Conservation (phyloP, 208 protist species). For the Acanthamoeba sp. region DNA sequence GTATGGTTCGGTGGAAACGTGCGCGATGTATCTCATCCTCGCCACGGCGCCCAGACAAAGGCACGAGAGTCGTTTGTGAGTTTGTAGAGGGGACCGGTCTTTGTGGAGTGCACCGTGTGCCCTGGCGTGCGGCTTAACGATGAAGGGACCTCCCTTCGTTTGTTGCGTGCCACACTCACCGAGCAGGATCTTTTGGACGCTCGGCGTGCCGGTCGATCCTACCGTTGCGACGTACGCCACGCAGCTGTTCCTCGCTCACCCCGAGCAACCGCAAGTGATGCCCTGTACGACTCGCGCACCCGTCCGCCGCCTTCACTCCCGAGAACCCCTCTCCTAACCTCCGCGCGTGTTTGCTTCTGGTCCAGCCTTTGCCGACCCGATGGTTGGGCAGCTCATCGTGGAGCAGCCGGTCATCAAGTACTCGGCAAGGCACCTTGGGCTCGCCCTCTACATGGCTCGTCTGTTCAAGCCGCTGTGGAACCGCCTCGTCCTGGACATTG, state of each 20-base stretch:
- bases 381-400: conserved; percentile 1
- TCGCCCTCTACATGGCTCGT: conserved; percentile 39
- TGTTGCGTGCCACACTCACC: not conserved
- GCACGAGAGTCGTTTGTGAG: no score
- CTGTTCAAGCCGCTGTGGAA: conserved; percentile 63
- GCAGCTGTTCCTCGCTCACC: not conserved
- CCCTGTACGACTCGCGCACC: no score
- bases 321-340: not conserved
- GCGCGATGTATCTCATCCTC: conserved; percentile 67
- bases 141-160: no score
- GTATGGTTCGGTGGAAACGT: not conserved
- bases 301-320: no score
- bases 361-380: not conserved
- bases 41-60: conserved; percentile 6
- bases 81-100: no score
- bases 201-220: not conserved
- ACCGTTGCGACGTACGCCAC: not conserved
- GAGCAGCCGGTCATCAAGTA: not conserved
- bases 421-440: not conserved
- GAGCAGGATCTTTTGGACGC: not conserved
- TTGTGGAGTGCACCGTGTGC: no score
- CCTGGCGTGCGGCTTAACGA: no score
- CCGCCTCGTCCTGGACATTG: not conserved
- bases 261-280: not conserved
- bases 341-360: not conserved